Evolutionary conservation across 495 filamentous ascomycete species (phyloP), one percentile per base, ranked within the genome.

Genomic region (Hypoxylon trugodes): DNA sequence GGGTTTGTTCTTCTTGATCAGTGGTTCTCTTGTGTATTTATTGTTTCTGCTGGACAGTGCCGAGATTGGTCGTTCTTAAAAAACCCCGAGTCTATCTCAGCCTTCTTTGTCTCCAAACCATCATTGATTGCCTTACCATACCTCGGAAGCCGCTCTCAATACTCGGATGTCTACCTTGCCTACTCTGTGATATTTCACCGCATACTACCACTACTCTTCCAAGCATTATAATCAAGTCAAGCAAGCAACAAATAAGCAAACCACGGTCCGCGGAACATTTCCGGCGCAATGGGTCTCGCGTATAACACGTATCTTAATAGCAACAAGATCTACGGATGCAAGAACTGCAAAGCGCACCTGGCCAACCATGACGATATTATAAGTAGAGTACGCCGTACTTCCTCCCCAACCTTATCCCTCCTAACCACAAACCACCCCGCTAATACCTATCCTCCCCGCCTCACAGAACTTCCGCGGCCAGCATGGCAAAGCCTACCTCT

Each of bases 401-500:
- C 57, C 15, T 53, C 32, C 49, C 26, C 25, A 12, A 21, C 38
- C 6, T 9, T 3, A 4, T 8, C 8, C 43, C 21, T 16, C 28
- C 45, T 13, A 41, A 24, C 50, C 9, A 30, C 8, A 24, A 3
- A 25, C n/a, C 25, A 15, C 22, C 4, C 28, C 19, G 33, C 32
- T 19, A 38, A 49, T 36, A 33, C 8, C 18, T 6, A 15, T 21
- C 19, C 22, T 36, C 18, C 13, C n/a, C 36, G 46, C 55, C 21
- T 21, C 25, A 48, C 73, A 98, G 95, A 97, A 94, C 76, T 98
- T 98, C 84, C 93, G 95, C 57, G 95, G 95, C 72, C 94, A 97
- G 73, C 96, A 98, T 70, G 95, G 95, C 65, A 98, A 98, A 80
- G 95, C 95, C 40, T 98, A 91, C 78, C 90, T 98, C 63, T 98